Evolutionary conservation across 345 rosid genomes (phyloP).

Genomic region (Populus simonii): DNA sequence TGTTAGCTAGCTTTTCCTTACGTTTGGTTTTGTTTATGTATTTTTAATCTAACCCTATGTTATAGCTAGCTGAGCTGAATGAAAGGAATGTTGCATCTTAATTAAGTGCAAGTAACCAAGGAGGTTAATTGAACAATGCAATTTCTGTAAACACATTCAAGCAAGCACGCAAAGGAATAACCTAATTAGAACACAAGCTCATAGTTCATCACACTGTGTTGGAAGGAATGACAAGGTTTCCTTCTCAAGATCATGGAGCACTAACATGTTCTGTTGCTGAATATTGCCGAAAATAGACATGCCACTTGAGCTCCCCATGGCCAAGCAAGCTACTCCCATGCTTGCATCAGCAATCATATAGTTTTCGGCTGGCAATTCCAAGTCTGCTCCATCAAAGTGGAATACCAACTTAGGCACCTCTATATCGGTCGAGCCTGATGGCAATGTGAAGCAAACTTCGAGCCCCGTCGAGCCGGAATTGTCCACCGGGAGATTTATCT

Average conservation of each 20-base stretch:
- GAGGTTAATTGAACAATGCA: background rate
- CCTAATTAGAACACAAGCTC: slow-evolving; percentile 2
- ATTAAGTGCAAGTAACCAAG: no score
- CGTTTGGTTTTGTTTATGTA: no score
- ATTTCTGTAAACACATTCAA: background rate
- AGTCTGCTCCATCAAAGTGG: slow-evolving; percentile 71
- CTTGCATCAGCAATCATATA: slow-evolving; percentile 70
- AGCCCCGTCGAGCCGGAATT: slow-evolving; percentile 62
- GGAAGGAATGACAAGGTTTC: slow-evolving; percentile 68
- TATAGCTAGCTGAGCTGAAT: no score
- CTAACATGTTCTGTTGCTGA: slow-evolving; percentile 83
- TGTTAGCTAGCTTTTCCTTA: no score
- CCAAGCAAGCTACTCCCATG: slow-evolving; percentile 66
- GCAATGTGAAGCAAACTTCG: slow-evolving; percentile 73
- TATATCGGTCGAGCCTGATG: slow-evolving; percentile 29
- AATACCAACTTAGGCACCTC: slow-evolving; percentile 64
- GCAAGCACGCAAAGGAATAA: background rate
- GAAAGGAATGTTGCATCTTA: no score
- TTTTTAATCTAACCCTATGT: no score
- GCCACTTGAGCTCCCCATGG: slow-evolving; percentile 77
- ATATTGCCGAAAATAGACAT: slow-evolving; percentile 92
- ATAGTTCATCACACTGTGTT: slow-evolving; percentile 57
- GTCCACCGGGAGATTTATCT: slow-evolving; percentile 47
- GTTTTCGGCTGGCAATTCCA: slow-evolving; percentile 78
- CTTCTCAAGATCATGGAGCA: slow-evolving; percentile 61